phyloP scores from a whole-genome alignment of 1,139 yeast genomes.

The Magnusiomyces sp. region DNA sequence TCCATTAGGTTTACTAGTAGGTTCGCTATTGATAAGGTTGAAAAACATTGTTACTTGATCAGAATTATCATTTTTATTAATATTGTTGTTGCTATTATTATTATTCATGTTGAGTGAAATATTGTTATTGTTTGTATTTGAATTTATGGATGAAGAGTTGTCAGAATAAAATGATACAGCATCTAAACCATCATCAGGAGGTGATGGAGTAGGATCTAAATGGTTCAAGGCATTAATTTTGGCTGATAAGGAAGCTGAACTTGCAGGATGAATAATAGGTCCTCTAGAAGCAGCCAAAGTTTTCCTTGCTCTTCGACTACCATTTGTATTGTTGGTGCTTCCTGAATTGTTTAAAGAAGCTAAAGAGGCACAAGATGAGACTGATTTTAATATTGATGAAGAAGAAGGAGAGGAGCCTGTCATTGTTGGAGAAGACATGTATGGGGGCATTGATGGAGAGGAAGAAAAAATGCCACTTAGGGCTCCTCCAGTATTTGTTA shows the following conservation, averaged over 20 bases:
- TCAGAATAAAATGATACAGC: too few relatives aligned
- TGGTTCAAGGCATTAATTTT: slow-evolving; percentile 2
- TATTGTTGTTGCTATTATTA: neutral
- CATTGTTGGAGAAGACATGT: too few relatives aligned
- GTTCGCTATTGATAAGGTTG: slow-evolving; percentile 4
- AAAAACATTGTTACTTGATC: slow-evolving; percentile 7
- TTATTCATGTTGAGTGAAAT: too few relatives aligned
- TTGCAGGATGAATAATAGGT: slow-evolving; percentile 5
- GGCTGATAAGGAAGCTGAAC: slow-evolving; percentile 9
- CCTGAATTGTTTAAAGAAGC: neutral
- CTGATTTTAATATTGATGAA: slow-evolving; percentile 5
- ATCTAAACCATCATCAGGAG: too few relatives aligned
- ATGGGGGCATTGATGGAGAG: too few relatives aligned
- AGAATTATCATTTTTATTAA: neutral
- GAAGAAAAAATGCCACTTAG: too few relatives aligned
- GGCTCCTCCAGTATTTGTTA: too few relatives aligned
- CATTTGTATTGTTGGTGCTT: neutral
- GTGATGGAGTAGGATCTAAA: neutral
- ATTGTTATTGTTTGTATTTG: too few relatives aligned
- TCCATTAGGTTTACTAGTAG: neutral
- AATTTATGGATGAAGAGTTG: too few relatives aligned
- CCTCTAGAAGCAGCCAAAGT: neutral
- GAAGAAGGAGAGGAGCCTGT: neutral
- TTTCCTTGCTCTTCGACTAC: neutral
- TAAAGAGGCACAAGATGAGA: neutral